These are phyloP conservation scores for Pythium grandisporangium DNA, from an alignment of 352 stramenopile genomes.

Conservation along the genomic window DNA sequence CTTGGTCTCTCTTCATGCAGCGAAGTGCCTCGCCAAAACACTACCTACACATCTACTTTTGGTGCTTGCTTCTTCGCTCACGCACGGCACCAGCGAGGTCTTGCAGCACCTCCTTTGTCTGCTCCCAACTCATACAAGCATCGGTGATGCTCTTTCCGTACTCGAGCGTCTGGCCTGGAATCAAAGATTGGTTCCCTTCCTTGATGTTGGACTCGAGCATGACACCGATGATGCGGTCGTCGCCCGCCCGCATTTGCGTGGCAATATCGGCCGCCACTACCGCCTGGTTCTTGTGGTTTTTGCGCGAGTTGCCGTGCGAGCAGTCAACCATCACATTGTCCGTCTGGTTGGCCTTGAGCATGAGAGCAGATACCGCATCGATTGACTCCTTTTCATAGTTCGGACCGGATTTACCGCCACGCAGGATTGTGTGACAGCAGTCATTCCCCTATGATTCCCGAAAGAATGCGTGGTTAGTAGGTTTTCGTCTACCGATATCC, in stretches of 20 bases:
- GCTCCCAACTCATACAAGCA: slow-evolving; percentile 85
- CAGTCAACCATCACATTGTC: slow-evolving; percentile 89
- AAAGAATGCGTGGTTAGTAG: no score
- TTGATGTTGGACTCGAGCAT: slow-evolving; percentile 89
- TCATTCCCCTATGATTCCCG: slow-evolving; percentile 75
- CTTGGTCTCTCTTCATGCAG: no score
- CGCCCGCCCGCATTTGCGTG: slow-evolving; percentile 57
- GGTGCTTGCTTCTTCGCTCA: slow-evolving; percentile 49
- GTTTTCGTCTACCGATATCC: no score
- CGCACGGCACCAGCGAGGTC: slow-evolving; percentile 71
- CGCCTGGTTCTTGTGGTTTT: slow-evolving; percentile 85
- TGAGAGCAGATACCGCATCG: slow-evolving; percentile 63
- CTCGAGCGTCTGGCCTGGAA: slow-evolving; percentile 63
- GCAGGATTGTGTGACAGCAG: slow-evolving; percentile 83
- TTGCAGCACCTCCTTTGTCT: slow-evolving; percentile 56
- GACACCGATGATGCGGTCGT: slow-evolving; percentile 74
- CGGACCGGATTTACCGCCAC: slow-evolving; percentile 75
- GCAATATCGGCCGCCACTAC: slow-evolving; percentile 61
- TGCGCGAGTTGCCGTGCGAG: slow-evolving; percentile 87
- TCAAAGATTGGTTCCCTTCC: slow-evolving; percentile 71
- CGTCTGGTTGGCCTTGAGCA: slow-evolving; percentile 76
- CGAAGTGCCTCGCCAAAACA: no score
- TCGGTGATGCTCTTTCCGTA: slow-evolving; percentile 89
- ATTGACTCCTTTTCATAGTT: slow-evolving; percentile 84
- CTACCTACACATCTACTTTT: slow-evolving; percentile 26